Conservation (phyloP, 2,329 filamentous ascomycete genomes). For the Fusarium paranaense region DNA sequence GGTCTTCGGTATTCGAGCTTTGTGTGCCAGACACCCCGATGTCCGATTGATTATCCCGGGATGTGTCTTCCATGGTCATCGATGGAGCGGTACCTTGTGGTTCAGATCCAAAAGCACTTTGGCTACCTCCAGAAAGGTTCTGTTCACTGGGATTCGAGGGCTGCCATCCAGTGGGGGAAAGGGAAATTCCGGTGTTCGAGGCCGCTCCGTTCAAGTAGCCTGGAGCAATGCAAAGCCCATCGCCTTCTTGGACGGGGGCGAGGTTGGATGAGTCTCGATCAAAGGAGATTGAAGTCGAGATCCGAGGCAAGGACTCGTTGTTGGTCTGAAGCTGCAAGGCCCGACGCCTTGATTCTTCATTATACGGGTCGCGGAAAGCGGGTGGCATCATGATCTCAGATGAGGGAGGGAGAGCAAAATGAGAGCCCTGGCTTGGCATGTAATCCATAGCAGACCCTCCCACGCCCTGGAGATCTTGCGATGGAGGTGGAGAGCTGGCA, state of each 20-base stretch:
- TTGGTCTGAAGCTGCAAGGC: constrained; percentile 14
- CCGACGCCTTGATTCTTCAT: constrained; percentile 7
- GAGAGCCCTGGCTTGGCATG: constrained; percentile 28
- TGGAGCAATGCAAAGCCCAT: constrained; percentile 30
- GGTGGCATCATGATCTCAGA: background rate
- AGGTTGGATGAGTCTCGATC: constrained; percentile 29
- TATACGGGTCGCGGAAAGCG: constrained; percentile 9
- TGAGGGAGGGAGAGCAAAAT: constrained; percentile 27
- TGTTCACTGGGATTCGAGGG: constrained; percentile 3
- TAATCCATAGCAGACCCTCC: constrained; percentile 43
- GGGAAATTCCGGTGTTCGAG: background rate
- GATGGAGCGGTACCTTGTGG: background rate
- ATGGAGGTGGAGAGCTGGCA: constrained; percentile 15
- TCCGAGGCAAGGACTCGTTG: constrained; percentile 15
- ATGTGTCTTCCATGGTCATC: constrained; percentile 21
- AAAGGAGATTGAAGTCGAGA: constrained; percentile 14
- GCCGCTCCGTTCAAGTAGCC: constrained; percentile 17
- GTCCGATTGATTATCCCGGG: background rate
- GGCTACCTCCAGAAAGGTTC: constrained; percentile 13
- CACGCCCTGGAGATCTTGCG: constrained; percentile 43
- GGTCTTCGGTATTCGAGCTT: background rate
- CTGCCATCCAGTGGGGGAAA: background rate
- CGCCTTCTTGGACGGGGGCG: constrained; percentile 30
- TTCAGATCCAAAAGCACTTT: constrained; percentile 15
- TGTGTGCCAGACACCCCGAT: background rate